Base-by-base conservation (phyloP, 805 yeast species). In the Vanderwaltozyma polyspora region DNA sequence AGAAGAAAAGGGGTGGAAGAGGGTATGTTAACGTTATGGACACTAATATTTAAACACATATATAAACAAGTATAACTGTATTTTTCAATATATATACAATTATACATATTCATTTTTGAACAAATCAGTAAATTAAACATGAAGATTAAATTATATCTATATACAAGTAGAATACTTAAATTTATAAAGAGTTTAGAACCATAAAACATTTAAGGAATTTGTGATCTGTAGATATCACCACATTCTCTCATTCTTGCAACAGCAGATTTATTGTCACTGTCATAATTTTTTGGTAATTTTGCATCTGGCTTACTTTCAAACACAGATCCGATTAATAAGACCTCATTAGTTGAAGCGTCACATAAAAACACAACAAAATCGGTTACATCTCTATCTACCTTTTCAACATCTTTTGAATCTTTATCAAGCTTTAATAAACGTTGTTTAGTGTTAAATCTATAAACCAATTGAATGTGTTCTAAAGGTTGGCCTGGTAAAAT, bases 1-100 rank as follows among this genome's bases (percentile, higher is more conserved):
- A 64, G 42, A 67, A 67, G 47, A 66, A 63, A 40, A n/a, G n/a
- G n/a, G 52, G 63, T 9, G 69, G 68, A 34, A 65, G 79, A 48
- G 78, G 78, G 8, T 79, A 79, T 48, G 83, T 79, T 30, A 80
- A 79, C 52, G 79, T 78, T 6, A 72, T 78, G 79, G 57, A 53
- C 22, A 45, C 43, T 27, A 44, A 47, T 32, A 44, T 37, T 34
- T 9, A 16, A 14, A 12, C 23, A n/a, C n/a, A n/a, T n/a, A n/a
- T n/a, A n/a, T n/a, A n/a, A n/a, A n/a, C n/a, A n/a, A n/a, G n/a
- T n/a, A n/a, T n/a, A n/a, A n/a, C n/a, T n/a, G n/a, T n/a, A n/a
- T n/a, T n/a, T n/a, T n/a, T n/a, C n/a, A n/a, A n/a, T n/a, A n/a
- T n/a, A n/a, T n/a, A n/a, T n/a, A n/a, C n/a, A n/a, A n/a, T n/a